Evolutionary conservation across 148 eudicot species (phyloP).

Genomic region (Simmondsia chinensis): DNA sequence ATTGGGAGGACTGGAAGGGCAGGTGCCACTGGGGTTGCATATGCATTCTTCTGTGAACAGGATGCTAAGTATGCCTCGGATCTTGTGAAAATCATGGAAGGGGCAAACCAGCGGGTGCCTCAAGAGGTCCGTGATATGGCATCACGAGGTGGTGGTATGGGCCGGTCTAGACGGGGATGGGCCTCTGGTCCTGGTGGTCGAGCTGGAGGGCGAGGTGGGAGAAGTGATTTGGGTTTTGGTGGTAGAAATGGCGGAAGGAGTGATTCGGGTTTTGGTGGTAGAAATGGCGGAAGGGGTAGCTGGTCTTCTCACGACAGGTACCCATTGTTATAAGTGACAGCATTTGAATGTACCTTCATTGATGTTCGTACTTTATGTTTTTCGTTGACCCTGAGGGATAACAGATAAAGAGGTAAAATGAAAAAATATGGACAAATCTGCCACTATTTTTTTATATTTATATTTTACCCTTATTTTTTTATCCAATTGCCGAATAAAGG

Average conservation of each 20-base stretch:
- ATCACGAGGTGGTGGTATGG: constrained; percentile 74
- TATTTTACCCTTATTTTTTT: too few species aligned
- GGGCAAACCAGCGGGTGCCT: constrained; percentile 84
- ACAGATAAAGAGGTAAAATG: too few species aligned
- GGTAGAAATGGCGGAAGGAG: constrained; percentile 49
- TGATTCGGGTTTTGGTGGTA: too few species aligned
- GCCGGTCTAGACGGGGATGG: constrained; percentile 36
- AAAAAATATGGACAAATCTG: too few species aligned
- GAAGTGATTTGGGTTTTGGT: constrained; percentile 31
- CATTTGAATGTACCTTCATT: too few species aligned
- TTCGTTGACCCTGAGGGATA: too few species aligned
- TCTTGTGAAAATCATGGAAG: constrained; percentile 80
- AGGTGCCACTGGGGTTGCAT: constrained; percentile 85
- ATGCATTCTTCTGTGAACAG: constrained; percentile 73
- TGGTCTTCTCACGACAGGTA: too few species aligned
- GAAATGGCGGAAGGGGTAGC: too few species aligned
- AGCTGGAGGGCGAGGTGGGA: constrained; percentile 53
- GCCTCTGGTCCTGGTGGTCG: constrained; percentile 37
- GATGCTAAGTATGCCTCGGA: constrained; percentile 89
- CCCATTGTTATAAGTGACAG: too few species aligned
- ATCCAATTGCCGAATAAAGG: too few species aligned
- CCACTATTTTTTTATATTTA: too few species aligned
- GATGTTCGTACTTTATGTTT: too few species aligned
- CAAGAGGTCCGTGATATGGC: constrained; percentile 80
- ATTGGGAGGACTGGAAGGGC: constrained; percentile 99